Conservation (phyloP, 805 yeast species). For the Torulaspora microellipsoides region DNA sequence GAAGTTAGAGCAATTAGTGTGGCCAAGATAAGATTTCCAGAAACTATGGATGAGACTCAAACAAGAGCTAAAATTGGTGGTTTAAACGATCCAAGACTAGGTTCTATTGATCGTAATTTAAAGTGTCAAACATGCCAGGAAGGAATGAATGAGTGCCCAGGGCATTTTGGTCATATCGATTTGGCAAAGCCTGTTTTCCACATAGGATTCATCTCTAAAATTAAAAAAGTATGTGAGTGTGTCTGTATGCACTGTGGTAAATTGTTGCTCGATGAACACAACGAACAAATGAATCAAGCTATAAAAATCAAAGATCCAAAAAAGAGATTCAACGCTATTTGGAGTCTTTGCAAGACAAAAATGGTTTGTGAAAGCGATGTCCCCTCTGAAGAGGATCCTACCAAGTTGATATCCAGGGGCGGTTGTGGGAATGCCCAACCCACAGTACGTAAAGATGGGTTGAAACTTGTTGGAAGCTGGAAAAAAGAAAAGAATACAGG, state of each 20-base stretch:
- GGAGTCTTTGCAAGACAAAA: constrained; percentile 88
- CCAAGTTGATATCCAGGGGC: constrained; percentile 63
- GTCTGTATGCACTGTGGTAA: constrained; percentile 99
- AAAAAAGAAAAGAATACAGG: constrained; percentile 71
- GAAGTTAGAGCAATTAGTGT: constrained; percentile 96
- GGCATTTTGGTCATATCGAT: constrained; percentile 98
- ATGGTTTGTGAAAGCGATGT: constrained; percentile 92
- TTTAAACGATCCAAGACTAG: constrained; percentile 92
- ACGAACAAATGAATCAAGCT: constrained; percentile 73
- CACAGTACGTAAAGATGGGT: constrained; percentile 89
- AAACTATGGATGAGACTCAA: constrained; percentile 98
- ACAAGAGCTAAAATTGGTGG: constrained; percentile 96
- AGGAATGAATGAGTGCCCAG: constrained; percentile 99
- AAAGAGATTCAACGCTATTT: constrained; percentile 93
- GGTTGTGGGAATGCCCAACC: constrained; percentile 99
- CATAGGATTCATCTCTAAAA: constrained; percentile 89
- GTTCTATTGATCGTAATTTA: constrained; percentile 94
- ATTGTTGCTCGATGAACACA: constrained; percentile 73
- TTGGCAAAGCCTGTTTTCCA: constrained; percentile 98
- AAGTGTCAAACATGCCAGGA: constrained; percentile 99
- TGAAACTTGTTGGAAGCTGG: constrained; percentile 98
- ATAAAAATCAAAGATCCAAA: constrained; percentile 87
- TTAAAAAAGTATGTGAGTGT: constrained; percentile 92
- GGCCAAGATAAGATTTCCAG: constrained; percentile 97
- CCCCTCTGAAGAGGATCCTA: constrained; percentile 58